Evolutionary conservation across 2,329 filamentous ascomycete genomes (phyloP).

Genomic region (Aspergillus vadensis): DNA sequence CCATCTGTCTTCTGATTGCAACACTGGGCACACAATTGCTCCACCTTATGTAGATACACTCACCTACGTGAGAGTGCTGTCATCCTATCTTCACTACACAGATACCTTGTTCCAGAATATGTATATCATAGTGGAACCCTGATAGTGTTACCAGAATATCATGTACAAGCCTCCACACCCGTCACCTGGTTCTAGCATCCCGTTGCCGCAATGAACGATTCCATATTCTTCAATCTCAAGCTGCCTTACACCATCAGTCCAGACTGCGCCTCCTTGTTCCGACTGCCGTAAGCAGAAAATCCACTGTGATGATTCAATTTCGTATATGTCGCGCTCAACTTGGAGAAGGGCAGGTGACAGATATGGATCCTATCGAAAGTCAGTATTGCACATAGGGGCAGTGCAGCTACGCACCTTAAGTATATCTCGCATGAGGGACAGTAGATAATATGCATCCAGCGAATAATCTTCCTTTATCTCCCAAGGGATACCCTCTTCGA

Average conservation of each 20-base stretch:
- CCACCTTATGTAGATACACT: too few species aligned
- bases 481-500: background rate
- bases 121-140: too few species aligned
- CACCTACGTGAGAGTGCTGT: too few species aligned
- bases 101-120: too few species aligned
- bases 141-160: background rate
- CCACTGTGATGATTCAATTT: background rate
- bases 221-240: background rate
- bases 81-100: too few species aligned
- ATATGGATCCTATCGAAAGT: background rate
- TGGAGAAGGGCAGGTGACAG: background rate
- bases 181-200: background rate
- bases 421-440: background rate
- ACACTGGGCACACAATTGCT: too few species aligned
- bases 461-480: background rate
- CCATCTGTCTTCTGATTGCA: too few species aligned
- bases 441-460: background rate
- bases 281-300: background rate
- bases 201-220: background rate
- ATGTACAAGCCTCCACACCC: background rate
- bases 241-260: background rate
- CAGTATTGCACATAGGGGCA: background rate
- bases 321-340: background rate
- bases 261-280: background rate
- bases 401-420: background rate